Conservation (phyloP, 1,139 yeast species). For the Chernovozyma aurita region DNA sequence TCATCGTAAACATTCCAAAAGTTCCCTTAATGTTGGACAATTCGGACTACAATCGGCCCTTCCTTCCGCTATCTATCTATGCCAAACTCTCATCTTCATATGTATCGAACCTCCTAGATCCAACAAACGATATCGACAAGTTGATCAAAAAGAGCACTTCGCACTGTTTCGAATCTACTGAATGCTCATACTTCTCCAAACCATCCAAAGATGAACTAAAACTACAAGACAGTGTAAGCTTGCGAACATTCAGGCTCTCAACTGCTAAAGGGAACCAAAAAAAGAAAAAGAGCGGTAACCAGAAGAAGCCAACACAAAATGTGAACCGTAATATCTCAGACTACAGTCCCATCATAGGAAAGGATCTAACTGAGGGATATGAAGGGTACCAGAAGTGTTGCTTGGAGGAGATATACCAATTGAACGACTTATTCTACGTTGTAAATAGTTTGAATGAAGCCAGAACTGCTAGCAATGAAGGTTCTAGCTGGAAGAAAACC, state of each 20-base stretch:
- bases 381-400: constrained; percentile 9
- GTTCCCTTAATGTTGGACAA: too few relatives aligned
- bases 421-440: background rate
- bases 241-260: constrained; percentile 9
- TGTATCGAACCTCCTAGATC: background rate
- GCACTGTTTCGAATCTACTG: background rate
- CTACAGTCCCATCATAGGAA: constrained; percentile 14
- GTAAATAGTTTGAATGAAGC: background rate
- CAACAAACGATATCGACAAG: background rate
- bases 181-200: constrained; percentile 1
- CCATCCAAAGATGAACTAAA: background rate
- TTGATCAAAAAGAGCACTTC: background rate
- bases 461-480: constrained; percentile 8
- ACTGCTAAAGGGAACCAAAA: constrained; percentile 4
- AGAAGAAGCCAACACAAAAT: constrained; percentile 3
- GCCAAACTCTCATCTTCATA: constrained; percentile 1
- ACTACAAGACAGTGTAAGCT: constrained; percentile 9
- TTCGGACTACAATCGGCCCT: too few relatives aligned
- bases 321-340: background rate
- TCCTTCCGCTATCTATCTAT: constrained; percentile 1
- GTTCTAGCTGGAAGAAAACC: constrained; percentile 9
- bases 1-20: too few relatives aligned
- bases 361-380: constrained; percentile 17
- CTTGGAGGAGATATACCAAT: constrained; percentile 1
- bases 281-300: constrained; percentile 6